These are phyloP conservation scores for Escallonia herrerae DNA, from an alignment of 129 eudicot genomes.

Conservation along the genomic window DNA sequence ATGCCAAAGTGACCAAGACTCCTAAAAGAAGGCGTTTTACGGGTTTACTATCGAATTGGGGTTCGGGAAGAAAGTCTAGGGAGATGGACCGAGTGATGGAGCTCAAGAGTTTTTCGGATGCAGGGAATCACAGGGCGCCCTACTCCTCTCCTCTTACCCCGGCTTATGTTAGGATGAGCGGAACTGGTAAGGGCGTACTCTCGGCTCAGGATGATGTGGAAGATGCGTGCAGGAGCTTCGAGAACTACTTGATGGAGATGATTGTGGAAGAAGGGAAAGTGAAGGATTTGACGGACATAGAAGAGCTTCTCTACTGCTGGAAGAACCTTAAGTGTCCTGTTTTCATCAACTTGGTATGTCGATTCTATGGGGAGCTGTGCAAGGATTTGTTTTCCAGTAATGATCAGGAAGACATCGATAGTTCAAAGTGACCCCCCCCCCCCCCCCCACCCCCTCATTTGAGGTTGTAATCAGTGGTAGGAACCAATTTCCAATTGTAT, in stretches of 20 bases:
- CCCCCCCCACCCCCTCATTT: no score
- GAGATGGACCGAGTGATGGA: constrained; percentile 55
- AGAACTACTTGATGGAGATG: constrained; percentile 71
- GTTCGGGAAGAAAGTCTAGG: constrained; percentile 16
- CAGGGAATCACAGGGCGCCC: constrained; percentile 30
- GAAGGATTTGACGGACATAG: constrained; percentile 70
- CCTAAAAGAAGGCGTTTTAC: constrained; percentile 4
- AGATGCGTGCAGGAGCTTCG: constrained; percentile 62
- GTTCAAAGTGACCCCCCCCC: constrained; percentile 11
- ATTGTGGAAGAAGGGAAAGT: constrained; percentile 69
- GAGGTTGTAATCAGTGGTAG: no score
- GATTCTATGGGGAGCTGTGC: constrained; percentile 80
- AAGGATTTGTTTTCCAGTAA: constrained; percentile 59
- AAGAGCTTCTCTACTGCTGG: constrained; percentile 85
- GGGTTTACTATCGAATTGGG: constrained; percentile 19
- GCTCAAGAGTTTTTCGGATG: constrained; percentile 57
- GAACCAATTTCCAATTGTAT: no score
- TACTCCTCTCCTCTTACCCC: constrained; percentile 52
- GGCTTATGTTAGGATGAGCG: constrained; percentile 32
- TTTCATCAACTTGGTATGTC: constrained; percentile 59
- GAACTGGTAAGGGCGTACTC: constrained; percentile 9
- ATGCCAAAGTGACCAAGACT: constrained; percentile 6
- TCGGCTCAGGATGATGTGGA: constrained; percentile 33
- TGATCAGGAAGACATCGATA: constrained; percentile 11
- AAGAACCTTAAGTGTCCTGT: constrained; percentile 67